Conservation (phyloP, 2,329 filamentous ascomycete genomes). For the Penicillium sp. region DNA sequence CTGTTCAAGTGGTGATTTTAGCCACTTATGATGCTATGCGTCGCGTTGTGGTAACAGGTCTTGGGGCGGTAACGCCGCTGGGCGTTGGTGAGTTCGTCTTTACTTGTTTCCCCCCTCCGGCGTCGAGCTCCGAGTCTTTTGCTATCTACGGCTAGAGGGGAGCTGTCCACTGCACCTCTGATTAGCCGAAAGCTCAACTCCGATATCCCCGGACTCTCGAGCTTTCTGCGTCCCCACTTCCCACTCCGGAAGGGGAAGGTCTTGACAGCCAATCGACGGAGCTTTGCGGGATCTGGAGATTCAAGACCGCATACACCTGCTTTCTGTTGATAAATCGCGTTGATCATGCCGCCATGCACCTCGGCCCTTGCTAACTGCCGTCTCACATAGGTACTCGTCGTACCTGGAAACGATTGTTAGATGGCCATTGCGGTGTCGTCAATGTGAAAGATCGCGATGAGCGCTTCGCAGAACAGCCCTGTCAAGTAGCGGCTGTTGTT, state of each 20-base stretch:
- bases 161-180: background rate
- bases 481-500: slow-evolving; percentile 81
- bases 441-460: slow-evolving; percentile 67
- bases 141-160: background rate
- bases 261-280: slow-evolving; percentile 23
- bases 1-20: background rate
- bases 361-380: background rate
- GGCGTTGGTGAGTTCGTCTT: slow-evolving; percentile 63
- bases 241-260: slow-evolving; percentile 35
- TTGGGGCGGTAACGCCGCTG: slow-evolving; percentile 80
- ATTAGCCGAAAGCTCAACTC: background rate
- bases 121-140: background rate
- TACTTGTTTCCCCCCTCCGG: slow-evolving; percentile 8
- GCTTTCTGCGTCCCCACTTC: slow-evolving; percentile 28
- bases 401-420: slow-evolving; percentile 80
- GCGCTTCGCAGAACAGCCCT: slow-evolving; percentile 73
- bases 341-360: background rate
- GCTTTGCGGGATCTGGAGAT: background rate
- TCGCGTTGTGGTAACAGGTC: slow-evolving; percentile 80
- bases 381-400: slow-evolving; percentile 61
- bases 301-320: background rate
- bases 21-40: slow-evolving; percentile 40
- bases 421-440: slow-evolving; percentile 76
- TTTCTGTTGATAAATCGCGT: background rate
- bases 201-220: slow-evolving; percentile 10